Evolutionary conservation across 2,329 filamentous ascomycete genomes (phyloP).

Genomic region (Cladophialophora immunda): DNA sequence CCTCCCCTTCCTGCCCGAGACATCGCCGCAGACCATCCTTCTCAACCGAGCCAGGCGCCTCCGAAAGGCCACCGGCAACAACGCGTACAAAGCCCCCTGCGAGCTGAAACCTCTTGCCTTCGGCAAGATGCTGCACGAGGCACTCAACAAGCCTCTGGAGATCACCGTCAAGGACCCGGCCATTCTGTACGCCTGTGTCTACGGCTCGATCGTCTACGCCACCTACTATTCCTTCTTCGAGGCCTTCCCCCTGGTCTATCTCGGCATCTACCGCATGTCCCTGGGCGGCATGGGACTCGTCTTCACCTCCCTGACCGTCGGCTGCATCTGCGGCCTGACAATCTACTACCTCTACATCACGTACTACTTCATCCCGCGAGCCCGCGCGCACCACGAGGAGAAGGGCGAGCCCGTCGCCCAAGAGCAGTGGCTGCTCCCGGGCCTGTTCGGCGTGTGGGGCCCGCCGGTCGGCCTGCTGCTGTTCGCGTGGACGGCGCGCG

Average conservation of each 20-base stretch:
- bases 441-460: slow-evolving; percentile 52
- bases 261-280: slow-evolving; percentile 66
- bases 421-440: slow-evolving; percentile 61
- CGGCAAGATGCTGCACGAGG: slow-evolving; percentile 56
- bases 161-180: slow-evolving; percentile 65
- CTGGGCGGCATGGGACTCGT: slow-evolving; percentile 66
- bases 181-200: slow-evolving; percentile 69
- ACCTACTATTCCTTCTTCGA: slow-evolving; percentile 67
- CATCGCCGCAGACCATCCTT: slow-evolving; percentile 66
- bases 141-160: slow-evolving; percentile 30
- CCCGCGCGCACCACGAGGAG: slow-evolving; percentile 52
- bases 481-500: slow-evolving; percentile 63
- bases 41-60: slow-evolving; percentile 68
- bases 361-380: slow-evolving; percentile 57
- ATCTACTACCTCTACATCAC: slow-evolving; percentile 59
- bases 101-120: slow-evolving; percentile 65
- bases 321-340: slow-evolving; percentile 61
- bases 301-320: slow-evolving; percentile 67
- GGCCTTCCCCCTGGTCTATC: slow-evolving; percentile 72
- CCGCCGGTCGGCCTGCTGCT: slow-evolving; percentile 31
- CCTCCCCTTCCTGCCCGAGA: slow-evolving; percentile 72
- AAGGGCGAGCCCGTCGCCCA: slow-evolving; percentile 59
- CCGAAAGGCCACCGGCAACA: slow-evolving; percentile 65
- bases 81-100: slow-evolving; percentile 53
- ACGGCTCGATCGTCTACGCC: slow-evolving; percentile 65